phyloP scores from a whole-genome alignment of 192 early-diverging fungal genomes.

The Physocladia obscura region DNA sequence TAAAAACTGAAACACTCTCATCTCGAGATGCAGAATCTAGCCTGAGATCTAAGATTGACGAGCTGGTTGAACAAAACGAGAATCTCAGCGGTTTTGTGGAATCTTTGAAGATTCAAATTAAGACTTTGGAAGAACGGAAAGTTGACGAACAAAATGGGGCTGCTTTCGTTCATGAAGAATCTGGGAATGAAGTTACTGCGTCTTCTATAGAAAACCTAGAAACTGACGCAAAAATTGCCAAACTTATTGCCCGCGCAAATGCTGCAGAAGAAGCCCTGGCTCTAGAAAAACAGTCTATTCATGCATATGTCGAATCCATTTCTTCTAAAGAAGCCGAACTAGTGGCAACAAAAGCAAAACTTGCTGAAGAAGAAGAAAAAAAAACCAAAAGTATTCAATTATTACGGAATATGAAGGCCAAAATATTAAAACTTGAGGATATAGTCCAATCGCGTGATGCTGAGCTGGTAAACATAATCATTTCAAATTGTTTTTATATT shows the following conservation, averaged over 20 bases:
- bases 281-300: slow-evolving; percentile 35
- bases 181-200: no score
- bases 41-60: neutral
- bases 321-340: slow-evolving; percentile 4
- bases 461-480: slow-evolving; percentile 26
- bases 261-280: slow-evolving; percentile 32
- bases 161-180: no score
- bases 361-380: slow-evolving; percentile 56
- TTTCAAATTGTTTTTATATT: neutral
- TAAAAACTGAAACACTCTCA: neutral
- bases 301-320: slow-evolving; percentile 28
- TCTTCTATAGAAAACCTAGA: no score
- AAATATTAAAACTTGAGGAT: slow-evolving; percentile 55
- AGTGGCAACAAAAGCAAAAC: slow-evolving; percentile 21
- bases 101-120: neutral
- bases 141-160: no score
- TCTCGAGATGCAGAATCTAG: neutral
- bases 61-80: neutral
- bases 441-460: slow-evolving; percentile 36
- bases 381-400: slow-evolving; percentile 58
- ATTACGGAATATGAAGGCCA: slow-evolving; percentile 53
- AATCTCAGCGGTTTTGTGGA: neutral
- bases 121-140: neutral
- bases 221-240: neutral
- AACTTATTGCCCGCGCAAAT: slow-evolving; percentile 19